These are phyloP conservation scores for Neoascochyta sp. DNA, from an alignment of 2,329 filamentous ascomycete genomes.

Conservation along the genomic window DNA sequence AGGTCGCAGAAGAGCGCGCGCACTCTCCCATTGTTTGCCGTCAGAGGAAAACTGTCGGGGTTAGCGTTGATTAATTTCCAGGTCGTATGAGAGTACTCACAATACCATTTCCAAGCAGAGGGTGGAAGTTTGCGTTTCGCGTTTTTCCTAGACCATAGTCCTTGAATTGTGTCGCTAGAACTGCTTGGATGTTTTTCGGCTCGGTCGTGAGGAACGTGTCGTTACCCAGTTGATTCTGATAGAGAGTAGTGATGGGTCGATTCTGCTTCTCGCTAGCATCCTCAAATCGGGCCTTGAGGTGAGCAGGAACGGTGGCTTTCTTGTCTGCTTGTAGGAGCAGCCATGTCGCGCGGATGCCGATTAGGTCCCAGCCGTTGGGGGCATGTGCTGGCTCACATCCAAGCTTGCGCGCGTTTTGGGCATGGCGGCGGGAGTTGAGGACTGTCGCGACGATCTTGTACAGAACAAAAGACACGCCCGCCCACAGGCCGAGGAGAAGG, in stretches of 20 bases:
- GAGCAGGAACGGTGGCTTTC: conserved; percentile 31
- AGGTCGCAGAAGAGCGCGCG: conserved; percentile 32
- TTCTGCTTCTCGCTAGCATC: conserved; percentile 16
- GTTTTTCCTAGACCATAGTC: conserved; percentile 42
- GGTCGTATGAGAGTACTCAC: conserved; percentile 12
- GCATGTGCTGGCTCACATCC: conserved; percentile 45
- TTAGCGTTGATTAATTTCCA: conserved; percentile 1
- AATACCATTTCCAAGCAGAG: conserved; percentile 42
- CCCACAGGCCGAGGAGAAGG: conserved; percentile 29
- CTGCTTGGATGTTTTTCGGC: conserved; percentile 45
- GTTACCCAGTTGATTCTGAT: conserved; percentile 15
- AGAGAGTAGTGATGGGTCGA: conserved; percentile 25
- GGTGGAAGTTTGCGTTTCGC: conserved; percentile 37
- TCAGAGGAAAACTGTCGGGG: conserved; percentile 27
- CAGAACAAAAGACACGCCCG: conserved; percentile 26
- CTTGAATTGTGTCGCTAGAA: conserved; percentile 46
- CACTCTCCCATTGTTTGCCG: conserved; percentile 30
- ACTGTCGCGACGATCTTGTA: conserved; percentile 29
- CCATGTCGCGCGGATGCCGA: conserved; percentile 50
- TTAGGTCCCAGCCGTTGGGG: conserved; percentile 44
- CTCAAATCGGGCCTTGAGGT: conserved; percentile 16
- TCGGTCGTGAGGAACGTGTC: conserved; percentile 35
- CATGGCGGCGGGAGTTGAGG: conserved; percentile 28
- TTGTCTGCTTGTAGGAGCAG: conserved; percentile 40
- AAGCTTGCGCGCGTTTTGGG: conserved; percentile 32